A percentile compares a stretch with the other conserved stretches of the same genome.
phyloP scores from a whole-genome alignment of 148 eudicot species.

The Chenopodium album region DNA sequence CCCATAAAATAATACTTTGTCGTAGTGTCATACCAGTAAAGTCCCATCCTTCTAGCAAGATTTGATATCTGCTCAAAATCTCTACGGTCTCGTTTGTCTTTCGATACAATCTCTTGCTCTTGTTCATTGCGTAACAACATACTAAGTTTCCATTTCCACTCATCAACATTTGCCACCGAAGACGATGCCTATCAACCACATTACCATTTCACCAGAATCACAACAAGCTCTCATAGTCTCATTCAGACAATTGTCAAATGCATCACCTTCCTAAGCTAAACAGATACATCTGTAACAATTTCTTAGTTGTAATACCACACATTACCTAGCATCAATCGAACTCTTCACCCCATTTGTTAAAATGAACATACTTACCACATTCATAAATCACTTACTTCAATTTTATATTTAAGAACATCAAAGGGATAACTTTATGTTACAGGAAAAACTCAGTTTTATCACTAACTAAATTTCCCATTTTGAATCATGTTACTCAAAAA shows the following conservation, averaged over 20 bases:
- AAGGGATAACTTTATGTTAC: too few species aligned
- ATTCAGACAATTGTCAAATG: neutral
- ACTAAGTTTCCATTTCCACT: conserved; percentile 99
- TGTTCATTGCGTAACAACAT: conserved; percentile 71
- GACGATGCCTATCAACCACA: conserved; percentile 70
- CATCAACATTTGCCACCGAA: conserved; percentile 93
- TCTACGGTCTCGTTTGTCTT: conserved; percentile 89
- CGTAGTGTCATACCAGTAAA: conserved; percentile 61
- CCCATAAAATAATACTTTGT: neutral
- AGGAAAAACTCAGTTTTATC: neutral
- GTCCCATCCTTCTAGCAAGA: conserved; percentile 92
- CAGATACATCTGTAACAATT: neutral
- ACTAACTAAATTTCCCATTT: neutral
- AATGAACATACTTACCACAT: neutral
- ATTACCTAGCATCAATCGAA: neutral
- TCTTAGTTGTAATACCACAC: neutral
- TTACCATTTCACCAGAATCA: neutral
- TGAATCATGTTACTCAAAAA: neutral
- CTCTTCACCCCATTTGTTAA: neutral
- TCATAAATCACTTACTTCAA: too few species aligned
- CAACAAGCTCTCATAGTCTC: neutral
- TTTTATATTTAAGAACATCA: too few species aligned
- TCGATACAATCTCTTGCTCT: conserved; percentile 84
- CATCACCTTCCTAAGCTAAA: neutral
- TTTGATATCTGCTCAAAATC: conserved; percentile 90